phyloP scores from a whole-genome alignment of 1,284 basidiomycete species.

The Pseudozyma pruni region DNA sequence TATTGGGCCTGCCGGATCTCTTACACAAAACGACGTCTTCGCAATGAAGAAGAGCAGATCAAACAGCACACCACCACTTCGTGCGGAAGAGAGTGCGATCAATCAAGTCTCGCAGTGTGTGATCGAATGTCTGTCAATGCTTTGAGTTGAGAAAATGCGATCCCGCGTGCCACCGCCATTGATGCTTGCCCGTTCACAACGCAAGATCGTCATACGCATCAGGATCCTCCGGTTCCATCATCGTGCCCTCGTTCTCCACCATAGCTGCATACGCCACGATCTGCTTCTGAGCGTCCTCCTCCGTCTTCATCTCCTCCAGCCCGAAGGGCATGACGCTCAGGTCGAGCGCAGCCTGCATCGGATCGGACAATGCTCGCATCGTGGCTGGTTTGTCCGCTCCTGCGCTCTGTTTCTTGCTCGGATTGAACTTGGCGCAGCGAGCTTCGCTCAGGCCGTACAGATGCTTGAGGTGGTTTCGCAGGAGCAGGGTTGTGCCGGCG shows the following conservation, averaged over 20 bases:
- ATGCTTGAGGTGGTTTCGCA: conserved; percentile 61
- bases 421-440: conserved; percentile 55
- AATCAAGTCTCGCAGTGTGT: neutral
- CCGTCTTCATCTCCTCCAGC: conserved; percentile 27
- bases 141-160: too few relatives aligned
- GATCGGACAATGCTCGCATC: conserved; percentile 41
- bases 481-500: conserved; percentile 45
- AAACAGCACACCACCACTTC: neutral
- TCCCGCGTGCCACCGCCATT: neutral
- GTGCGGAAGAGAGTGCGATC: too few relatives aligned
- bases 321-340: conserved; percentile 35
- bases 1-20: too few relatives aligned
- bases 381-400: conserved; percentile 49
- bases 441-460: conserved; percentile 57
- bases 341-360: conserved; percentile 46
- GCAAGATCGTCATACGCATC: conserved; percentile 42
- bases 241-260: conserved; percentile 53
- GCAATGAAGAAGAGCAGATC: conserved; percentile 15
- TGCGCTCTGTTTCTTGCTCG: conserved; percentile 52
- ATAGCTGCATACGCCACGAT: conserved; percentile 46
- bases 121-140: neutral
- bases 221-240: conserved; percentile 53
- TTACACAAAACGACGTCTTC: neutral
- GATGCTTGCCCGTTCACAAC: conserved; percentile 2
- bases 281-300: conserved; percentile 45